These are phyloP conservation scores for Yarrowia sp. DNA, from an alignment of 805 yeast species.

Conservation along the genomic window DNA sequence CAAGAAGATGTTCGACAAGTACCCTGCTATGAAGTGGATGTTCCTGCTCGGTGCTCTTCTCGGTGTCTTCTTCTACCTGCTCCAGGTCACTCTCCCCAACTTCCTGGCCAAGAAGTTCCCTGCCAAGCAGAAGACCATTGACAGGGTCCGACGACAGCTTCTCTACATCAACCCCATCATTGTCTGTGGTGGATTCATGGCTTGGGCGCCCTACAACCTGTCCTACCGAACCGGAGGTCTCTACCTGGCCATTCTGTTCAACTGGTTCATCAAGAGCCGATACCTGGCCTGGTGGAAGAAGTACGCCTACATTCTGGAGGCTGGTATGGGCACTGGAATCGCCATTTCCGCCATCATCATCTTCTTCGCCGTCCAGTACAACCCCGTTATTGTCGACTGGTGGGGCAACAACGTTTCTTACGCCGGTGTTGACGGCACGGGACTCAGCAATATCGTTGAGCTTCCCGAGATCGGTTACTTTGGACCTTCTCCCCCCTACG, in stretches of 20 bases:
- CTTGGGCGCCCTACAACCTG: conserved; percentile 20
- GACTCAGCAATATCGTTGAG: neutral
- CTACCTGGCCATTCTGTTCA: conserved; percentile 4
- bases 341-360: conserved; percentile 16
- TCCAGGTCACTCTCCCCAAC: conserved; percentile 31
- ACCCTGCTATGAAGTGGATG: conserved; percentile 32
- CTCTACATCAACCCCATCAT: conserved; percentile 21
- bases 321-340: conserved; percentile 14
- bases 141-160: conserved; percentile 15
- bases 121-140: neutral
- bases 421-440: neutral
- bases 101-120: conserved; percentile 6
- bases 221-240: conserved; percentile 20
- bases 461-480: conserved; percentile 8
- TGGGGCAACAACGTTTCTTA: conserved; percentile 10
- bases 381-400: neutral
- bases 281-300: conserved; percentile 22
- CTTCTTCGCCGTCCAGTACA: conserved; percentile 22
- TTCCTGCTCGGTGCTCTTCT: conserved; percentile 34
- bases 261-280: conserved; percentile 2
- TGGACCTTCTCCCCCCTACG: conserved; percentile 2
- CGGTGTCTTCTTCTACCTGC: conserved; percentile 28
- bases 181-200: conserved; percentile 5
- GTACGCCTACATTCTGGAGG: conserved; percentile 24
- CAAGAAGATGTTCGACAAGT: conserved; percentile 44